phyloP scores from a whole-genome alignment of 2,329 filamentous ascomycete species.

The Aphanoascus verrucosus region DNA sequence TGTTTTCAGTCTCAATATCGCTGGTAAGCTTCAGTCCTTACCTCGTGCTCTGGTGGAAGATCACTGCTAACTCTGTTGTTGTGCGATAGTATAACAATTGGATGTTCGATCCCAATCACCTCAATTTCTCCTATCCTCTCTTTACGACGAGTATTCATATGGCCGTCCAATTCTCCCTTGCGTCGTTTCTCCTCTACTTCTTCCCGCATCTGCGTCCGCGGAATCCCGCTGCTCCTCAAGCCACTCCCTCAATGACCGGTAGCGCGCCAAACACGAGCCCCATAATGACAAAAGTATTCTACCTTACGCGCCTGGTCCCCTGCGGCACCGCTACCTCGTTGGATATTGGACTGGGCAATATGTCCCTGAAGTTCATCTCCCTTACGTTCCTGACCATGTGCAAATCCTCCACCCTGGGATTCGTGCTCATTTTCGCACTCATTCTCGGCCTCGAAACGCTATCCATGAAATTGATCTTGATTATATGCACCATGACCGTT shows the following conservation, averaged over 20 bases:
- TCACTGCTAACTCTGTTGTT: background rate
- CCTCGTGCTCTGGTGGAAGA: background rate
- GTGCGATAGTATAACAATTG: conserved; percentile 86
- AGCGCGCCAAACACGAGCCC: conserved; percentile 37
- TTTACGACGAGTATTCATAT: conserved; percentile 95
- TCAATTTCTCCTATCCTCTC: conserved; percentile 87
- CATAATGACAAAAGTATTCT: conserved; percentile 58
- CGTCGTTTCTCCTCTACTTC: conserved; percentile 66
- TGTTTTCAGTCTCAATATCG: conserved; percentile 88
- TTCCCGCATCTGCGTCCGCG: conserved; percentile 69
- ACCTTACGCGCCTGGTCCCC: conserved; percentile 79
- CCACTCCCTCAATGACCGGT: conserved; percentile 16
- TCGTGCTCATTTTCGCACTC: conserved; percentile 91
- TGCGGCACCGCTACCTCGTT: conserved; percentile 88
- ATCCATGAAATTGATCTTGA: conserved; percentile 71
- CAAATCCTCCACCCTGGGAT: conserved; percentile 91
- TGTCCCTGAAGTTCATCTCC: conserved; percentile 88
- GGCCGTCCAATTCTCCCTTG: conserved; percentile 80
- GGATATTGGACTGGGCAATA: conserved; percentile 93
- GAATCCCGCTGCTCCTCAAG: conserved; percentile 10
- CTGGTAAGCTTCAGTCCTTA: conserved; percentile 51
- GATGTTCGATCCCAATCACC: conserved; percentile 84
- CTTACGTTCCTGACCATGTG: conserved; percentile 99
- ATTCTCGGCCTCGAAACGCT: conserved; percentile 81
- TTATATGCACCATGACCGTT: conserved; percentile 83